Conservation (phyloP, 106 monocot genomes). For the Dendrobium nobile region DNA sequence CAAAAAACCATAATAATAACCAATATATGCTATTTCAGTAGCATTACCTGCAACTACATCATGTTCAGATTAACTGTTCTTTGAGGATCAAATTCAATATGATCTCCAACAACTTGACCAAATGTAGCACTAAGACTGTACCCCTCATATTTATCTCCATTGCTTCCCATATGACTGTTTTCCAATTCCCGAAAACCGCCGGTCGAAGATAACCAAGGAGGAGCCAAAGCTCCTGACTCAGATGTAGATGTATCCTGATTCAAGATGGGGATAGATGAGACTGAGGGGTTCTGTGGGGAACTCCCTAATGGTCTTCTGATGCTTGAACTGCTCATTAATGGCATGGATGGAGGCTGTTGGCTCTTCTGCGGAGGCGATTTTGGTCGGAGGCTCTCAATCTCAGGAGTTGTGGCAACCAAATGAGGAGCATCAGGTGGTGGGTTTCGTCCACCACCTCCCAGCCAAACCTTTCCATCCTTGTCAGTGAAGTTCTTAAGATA, state of each 20-base stretch:
- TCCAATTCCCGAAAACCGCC: conserved; percentile 26
- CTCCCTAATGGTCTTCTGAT: conserved; percentile 50
- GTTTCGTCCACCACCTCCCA: conserved; percentile 84
- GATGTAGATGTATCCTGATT: conserved; percentile 28
- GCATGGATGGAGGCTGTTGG: conserved; percentile 50
- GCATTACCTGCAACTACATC: conserved; percentile 1
- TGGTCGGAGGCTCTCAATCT: conserved; percentile 81
- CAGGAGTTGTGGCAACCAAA: conserved; percentile 78
- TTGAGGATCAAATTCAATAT: conserved; percentile 42
- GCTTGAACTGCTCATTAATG: conserved; percentile 38
- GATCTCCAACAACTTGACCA: conserved; percentile 30
- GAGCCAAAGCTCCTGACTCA: conserved; percentile 15
- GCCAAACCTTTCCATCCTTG: conserved; percentile 97
- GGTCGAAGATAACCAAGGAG: conserved; percentile 32
- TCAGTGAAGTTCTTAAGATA: conserved; percentile 64
- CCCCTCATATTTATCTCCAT: conserved; percentile 39
- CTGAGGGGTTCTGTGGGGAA: conserved; percentile 49
- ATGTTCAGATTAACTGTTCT: conserved; percentile 5
- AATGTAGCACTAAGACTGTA: conserved; percentile 23
- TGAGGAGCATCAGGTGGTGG: conserved; percentile 93
- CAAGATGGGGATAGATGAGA: conserved; percentile 11
- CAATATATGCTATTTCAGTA: not conserved
- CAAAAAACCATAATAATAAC: not conserved
- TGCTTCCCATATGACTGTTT: conserved; percentile 1
- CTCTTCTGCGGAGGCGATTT: conserved; percentile 81